Base-by-base conservation (phyloP, 1,284 basidiomycete species). In the Fomitopsis schrenkii region DNA sequence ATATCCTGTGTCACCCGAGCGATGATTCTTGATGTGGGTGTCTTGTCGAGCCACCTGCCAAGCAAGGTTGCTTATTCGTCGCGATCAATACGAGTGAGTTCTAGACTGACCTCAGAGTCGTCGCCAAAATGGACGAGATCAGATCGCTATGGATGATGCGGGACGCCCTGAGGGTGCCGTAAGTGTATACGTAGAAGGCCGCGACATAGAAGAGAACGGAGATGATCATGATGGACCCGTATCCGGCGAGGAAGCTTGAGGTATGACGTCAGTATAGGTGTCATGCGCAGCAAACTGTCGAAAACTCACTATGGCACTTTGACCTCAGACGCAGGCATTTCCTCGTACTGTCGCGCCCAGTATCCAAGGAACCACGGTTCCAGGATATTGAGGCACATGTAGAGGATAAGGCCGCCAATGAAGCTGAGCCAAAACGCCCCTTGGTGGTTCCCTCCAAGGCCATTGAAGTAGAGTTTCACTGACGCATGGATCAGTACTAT, bases 1-100 rank as follows among this genome's bases (percentile, higher is more conserved):
- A 85, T 83, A 66, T 86, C 85, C 57, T 83, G 82, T 0, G 84
- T 85, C 67, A 85, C 85, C 48, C 85, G 78, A 53, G 80, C 74
- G 59, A 86, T 80, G 65, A 86, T 79, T 28, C 84, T 76, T 17
- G 84, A 84, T 0, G 81, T 79, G 0, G 85, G 85, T 2, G 83
- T 85, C 3, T 74, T 76, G 66, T 87, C 85, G 4, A 86, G 70
- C 79, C 82, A 85, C 55, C 76, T 78, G 3, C 54, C 4, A 19
- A 36, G 7, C 12, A 35, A 5, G 22, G 12, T n/a, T 48, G 45
- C 19, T 40, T 9, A 28, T 28, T 7, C 15, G 3, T 22, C 50
- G 10, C 10, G 1, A 22, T 17, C 8, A 44, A 72, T 35, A 19
- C 77, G 38, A 3, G 14, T 10, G 38, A 40, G n/a, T 30, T 33